Base-by-base conservation (phyloP, 73 alveolate species). In the Stentor roeselii region DNA sequence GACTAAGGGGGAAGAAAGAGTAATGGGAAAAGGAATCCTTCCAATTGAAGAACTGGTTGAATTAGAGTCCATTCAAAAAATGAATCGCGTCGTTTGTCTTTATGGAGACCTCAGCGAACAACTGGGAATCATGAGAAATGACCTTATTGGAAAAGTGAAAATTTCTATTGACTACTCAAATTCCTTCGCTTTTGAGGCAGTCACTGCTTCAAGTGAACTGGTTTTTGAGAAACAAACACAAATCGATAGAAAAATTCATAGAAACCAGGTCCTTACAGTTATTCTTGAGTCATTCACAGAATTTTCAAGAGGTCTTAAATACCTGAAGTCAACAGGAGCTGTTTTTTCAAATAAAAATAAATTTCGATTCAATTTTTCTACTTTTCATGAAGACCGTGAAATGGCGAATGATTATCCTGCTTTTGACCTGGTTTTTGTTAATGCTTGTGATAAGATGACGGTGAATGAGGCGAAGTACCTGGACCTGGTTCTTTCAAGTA, bases 141-240 rank as follows among this genome's bases (percentile, higher is more conserved):
- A 67, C 11, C 41, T 67, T 32, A 67, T 67, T 21, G 80, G 80
- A 3, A 67, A 67, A 67, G 34, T 67, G 14, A n/a, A 40, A 32
- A 21, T 67, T 11, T n/a, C 14, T 30, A 67, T 67, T 34, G 80
- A 67, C 15, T 67, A 67, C 34, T 21, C n/a, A 21, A 21, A 67
- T 15, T n/a, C 37, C 11, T 21, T 30, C 27, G 14, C 80, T 1
- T 67, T 30, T 67, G 50, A 67, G 11, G 41, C 21, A 14, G 27
- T 32, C 14, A 21, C 41, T 15, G 37, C 2, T 21, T 67, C 80
- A 67, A 32, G n/a, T 67, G 80, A 67, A 2, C 34, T 67, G 37
- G 50, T 67, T 67, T 67, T 21, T 67, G 80, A 67, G 34, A 67
- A 67, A 67, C 80, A 67, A n/a, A 67, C 80, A 67, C 80, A 67